These are phyloP conservation scores for Fennellomyces sp. DNA, from an alignment of 371 early-diverging fungal genomes.

Conservation along the genomic window DNA sequence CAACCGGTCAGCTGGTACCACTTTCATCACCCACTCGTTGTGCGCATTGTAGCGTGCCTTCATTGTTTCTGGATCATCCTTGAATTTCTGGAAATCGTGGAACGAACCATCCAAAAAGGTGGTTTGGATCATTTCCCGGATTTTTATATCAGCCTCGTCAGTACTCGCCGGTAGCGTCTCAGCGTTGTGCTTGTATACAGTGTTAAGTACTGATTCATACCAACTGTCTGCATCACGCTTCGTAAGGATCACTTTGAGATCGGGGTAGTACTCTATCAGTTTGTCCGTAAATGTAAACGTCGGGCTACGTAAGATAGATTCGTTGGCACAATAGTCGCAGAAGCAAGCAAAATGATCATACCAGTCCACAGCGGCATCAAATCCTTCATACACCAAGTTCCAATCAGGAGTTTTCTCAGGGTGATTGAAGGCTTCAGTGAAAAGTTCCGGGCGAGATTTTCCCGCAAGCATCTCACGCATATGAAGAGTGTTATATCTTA, in stretches of 20 bases:
- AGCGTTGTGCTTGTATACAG: conserved; percentile 14
- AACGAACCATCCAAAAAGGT: conserved; percentile 22
- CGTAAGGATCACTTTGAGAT: conserved; percentile 40
- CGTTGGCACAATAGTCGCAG: no score
- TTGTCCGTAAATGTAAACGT: conserved; percentile 15
- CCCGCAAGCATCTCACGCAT: background rate
- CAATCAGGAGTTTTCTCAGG: conserved; percentile 12
- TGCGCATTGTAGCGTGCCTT: background rate
- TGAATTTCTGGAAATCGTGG: conserved; percentile 7
- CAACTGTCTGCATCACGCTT: conserved; percentile 35
- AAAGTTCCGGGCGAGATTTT: background rate
- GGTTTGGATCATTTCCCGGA: background rate
- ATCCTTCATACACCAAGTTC: conserved; percentile 8
- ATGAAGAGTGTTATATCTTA: conserved; percentile 19
- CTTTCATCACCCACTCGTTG: background rate
- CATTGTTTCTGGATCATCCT: conserved; percentile 7
- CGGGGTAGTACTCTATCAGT: conserved; percentile 30
- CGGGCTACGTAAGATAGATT: conserved; percentile 13
- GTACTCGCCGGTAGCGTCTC: background rate
- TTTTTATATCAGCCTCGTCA: background rate
- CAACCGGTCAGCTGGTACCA: conserved; percentile 1
- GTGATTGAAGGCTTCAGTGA: conserved; percentile 3
- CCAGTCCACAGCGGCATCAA: conserved; percentile 15
- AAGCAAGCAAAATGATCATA: background rate
- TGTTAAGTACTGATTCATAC: conserved; percentile 38